Percentiles rank a stretch among this genome's conserved stretches.
Conservation (phyloP, 2,329 filamentous ascomycete genomes). For the Nemania serpens region DNA sequence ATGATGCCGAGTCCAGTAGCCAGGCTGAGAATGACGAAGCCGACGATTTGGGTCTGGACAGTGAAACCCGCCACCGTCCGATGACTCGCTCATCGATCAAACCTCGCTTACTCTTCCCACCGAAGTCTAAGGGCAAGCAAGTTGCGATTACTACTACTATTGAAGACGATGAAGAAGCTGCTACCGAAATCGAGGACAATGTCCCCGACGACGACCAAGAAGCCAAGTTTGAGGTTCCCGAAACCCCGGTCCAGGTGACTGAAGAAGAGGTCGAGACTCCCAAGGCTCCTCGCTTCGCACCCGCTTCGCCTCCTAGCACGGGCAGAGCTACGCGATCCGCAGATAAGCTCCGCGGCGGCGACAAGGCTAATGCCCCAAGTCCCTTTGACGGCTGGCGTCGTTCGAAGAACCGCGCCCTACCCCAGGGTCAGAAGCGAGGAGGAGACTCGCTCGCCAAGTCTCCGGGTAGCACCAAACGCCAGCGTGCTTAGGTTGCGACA, state of each 20-base stretch:
- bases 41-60: slow-evolving; percentile 29
- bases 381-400: slow-evolving; percentile 73
- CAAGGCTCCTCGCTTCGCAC: slow-evolving; percentile 59
- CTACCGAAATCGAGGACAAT: slow-evolving; percentile 62
- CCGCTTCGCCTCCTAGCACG: slow-evolving; percentile 66
- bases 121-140: slow-evolving; percentile 53
- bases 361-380: slow-evolving; percentile 48
- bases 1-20: slow-evolving; percentile 44
- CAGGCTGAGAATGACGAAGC: slow-evolving; percentile 40
- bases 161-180: slow-evolving; percentile 66
- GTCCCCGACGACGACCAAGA: slow-evolving; percentile 45
- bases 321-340: slow-evolving; percentile 62
- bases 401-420: slow-evolving; percentile 59
- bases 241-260: slow-evolving; percentile 40
- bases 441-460: slow-evolving; percentile 44
- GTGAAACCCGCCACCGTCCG: slow-evolving; percentile 40
- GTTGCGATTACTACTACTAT: slow-evolving; percentile 42
- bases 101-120: slow-evolving; percentile 72
- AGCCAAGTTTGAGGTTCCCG: slow-evolving; percentile 45
- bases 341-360: slow-evolving; percentile 53
- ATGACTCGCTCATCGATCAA: slow-evolving; percentile 72
- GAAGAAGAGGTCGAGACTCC: slow-evolving; percentile 54
- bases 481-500: slow-evolving; percentile 38
- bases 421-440: slow-evolving; percentile 50
- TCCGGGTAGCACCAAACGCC: slow-evolving; percentile 40